A percentile compares a stretch with the other conserved stretches of the same genome.
phyloP scores from a whole-genome alignment of 768 basidiomycete genomes.

The Amanita subjunquillea region DNA sequence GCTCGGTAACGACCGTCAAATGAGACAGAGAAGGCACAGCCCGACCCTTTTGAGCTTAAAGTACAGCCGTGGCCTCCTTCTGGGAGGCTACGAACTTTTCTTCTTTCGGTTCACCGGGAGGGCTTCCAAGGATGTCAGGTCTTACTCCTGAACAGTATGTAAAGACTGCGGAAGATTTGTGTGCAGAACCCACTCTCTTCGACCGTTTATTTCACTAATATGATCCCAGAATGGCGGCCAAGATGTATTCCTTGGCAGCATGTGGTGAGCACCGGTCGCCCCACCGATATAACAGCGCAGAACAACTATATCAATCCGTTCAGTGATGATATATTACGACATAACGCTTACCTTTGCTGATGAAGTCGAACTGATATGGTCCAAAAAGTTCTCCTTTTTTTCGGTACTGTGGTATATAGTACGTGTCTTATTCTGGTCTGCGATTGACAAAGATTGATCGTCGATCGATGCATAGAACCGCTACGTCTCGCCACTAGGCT shows the following conservation, averaged over 20 bases:
- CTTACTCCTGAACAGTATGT: conserved; percentile 10
- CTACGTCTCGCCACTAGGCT: conserved; percentile 24
- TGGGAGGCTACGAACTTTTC: too few relatives aligned
- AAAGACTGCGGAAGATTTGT: conserved; percentile 11
- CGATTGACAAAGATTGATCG: too few relatives aligned
- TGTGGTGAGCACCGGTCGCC: conserved; percentile 17
- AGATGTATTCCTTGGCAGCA: conserved; percentile 26
- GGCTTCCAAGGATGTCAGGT: neutral
- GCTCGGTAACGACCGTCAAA: too few relatives aligned
- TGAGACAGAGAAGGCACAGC: too few relatives aligned
- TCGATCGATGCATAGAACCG: conserved; percentile 18
- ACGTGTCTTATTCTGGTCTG: conserved; percentile 1
- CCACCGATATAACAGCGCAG: neutral
- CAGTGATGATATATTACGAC: conserved; percentile 29
- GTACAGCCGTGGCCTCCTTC: too few relatives aligned
- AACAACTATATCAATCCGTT: neutral
- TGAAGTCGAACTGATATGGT: conserved; percentile 26
- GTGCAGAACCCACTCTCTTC: neutral
- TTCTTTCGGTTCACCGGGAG: too few relatives aligned
- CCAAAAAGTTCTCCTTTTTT: conserved; percentile 16
- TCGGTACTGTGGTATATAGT: conserved; percentile 23
- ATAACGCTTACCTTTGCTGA: conserved; percentile 23
- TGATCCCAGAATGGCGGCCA: conserved; percentile 20
- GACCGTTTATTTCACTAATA: neutral
- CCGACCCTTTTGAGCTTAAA: too few relatives aligned